phyloP scores from a whole-genome alignment of 2,329 filamentous ascomycete genomes.

The Aspergillus alliaceus region DNA sequence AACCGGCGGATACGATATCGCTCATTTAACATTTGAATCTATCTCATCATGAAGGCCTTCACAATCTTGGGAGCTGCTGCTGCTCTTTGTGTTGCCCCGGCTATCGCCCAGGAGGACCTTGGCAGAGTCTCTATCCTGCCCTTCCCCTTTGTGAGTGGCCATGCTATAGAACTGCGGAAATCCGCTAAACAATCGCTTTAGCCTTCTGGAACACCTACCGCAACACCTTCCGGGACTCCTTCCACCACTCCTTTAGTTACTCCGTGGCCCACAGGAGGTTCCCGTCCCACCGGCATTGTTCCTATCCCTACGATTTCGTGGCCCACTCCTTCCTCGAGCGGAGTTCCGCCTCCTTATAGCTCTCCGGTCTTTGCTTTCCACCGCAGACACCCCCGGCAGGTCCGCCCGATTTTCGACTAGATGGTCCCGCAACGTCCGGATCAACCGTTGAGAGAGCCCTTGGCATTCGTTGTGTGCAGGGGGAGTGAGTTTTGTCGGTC shows the following conservation, averaged over 20 bases:
- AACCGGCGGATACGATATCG: neutral
- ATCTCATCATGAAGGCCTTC: conserved; percentile 30
- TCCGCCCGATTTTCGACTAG: conserved; percentile 21
- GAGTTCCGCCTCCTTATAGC: conserved; percentile 5
- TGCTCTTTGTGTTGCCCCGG: conserved; percentile 23
- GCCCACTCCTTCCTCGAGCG: conserved; percentile 4
- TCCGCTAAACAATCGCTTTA: neutral
- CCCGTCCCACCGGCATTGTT: conserved; percentile 1
- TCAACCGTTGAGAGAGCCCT: neutral
- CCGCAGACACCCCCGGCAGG: conserved; percentile 28
- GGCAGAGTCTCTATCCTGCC: conserved; percentile 5
- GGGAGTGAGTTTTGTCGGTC: neutral
- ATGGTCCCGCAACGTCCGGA: neutral
- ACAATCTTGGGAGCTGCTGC: conserved; percentile 25
- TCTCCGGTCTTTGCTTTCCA: conserved; percentile 12
- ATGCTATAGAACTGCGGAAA: neutral
- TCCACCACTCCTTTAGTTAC: neutral
- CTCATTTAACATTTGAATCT: neutral
- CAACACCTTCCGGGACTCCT: conserved; percentile 4
- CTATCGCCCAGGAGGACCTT: conserved; percentile 20
- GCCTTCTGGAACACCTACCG: conserved; percentile 3
- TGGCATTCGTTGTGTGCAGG: neutral
- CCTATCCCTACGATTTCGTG: neutral
- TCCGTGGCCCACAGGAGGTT: neutral
- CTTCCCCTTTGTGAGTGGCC: conserved; percentile 5